These are phyloP conservation scores for Sarocladium kiliense DNA, from an alignment of 2,329 filamentous ascomycete species.

Conservation along the genomic window DNA sequence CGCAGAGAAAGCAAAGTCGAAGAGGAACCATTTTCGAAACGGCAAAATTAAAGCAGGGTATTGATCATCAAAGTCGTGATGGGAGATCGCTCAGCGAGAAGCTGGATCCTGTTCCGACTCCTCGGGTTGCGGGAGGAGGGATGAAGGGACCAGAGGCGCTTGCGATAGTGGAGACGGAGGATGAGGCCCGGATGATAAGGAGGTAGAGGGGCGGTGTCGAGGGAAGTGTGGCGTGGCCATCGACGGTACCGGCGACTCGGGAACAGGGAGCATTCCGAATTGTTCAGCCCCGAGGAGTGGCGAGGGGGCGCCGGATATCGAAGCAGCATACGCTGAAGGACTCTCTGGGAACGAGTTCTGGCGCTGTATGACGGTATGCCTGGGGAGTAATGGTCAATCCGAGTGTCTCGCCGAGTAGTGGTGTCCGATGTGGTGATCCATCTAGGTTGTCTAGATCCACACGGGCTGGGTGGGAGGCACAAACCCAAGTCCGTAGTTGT, in stretches of 20 bases:
- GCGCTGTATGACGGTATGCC: constrained; percentile 27
- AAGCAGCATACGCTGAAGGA: constrained; percentile 21
- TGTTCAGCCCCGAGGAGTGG: constrained; percentile 39
- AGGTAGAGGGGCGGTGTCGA: constrained; percentile 33
- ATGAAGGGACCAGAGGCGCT: constrained; percentile 22
- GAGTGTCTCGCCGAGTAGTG: constrained; percentile 31
- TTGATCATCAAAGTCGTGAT: constrained; percentile 21
- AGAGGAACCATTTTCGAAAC: too few species aligned
- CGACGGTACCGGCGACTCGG: constrained; percentile 38
- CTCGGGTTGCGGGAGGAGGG: constrained; percentile 14
- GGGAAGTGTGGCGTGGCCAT: constrained; percentile 25
- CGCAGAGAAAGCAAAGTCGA: neutral
- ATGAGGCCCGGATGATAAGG: constrained; percentile 29
- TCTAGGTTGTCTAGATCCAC: constrained; percentile 48
- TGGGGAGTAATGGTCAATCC: constrained; percentile 52
- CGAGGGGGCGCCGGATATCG: constrained; percentile 35
- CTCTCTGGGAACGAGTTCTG: neutral
- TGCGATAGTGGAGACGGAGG: constrained; percentile 29
- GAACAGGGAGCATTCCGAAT: constrained; percentile 37
- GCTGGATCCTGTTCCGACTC: constrained; percentile 28
- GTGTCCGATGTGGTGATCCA: constrained; percentile 33
- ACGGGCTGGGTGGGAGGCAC: constrained; percentile 58
- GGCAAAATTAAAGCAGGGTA: constrained; percentile 21
- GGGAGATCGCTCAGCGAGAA: neutral
- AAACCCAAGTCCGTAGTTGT: constrained; percentile 49